Conservation (phyloP, 768 basidiomycete species). For the Multifurca ochricompacta region DNA sequence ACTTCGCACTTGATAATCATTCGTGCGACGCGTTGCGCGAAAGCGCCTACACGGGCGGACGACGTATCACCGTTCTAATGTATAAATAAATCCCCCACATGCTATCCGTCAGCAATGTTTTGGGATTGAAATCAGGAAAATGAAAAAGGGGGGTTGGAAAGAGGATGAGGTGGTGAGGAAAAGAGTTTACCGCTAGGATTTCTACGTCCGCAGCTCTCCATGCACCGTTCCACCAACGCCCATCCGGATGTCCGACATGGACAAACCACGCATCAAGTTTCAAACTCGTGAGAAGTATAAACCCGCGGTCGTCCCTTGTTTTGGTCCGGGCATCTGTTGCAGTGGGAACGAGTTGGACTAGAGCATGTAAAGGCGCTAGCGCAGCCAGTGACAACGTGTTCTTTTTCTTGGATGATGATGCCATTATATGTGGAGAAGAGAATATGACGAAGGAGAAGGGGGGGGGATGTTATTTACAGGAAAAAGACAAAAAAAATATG, state of each 20-base stretch:
- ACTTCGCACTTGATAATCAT: constrained; percentile 4
- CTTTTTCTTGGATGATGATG: background rate
- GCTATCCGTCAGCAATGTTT: background rate
- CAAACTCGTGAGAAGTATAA: constrained; percentile 6
- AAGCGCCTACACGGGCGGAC: background rate
- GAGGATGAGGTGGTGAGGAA: background rate
- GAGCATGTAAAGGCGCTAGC: constrained; percentile 9
- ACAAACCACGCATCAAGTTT: constrained; percentile 6
- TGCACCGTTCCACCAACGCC: constrained; percentile 14
- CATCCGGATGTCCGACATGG: constrained; percentile 9
- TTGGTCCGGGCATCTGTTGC: background rate
- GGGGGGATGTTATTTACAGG: constrained; percentile 1
- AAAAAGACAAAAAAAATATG: background rate
- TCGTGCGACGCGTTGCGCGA: constrained; percentile 8
- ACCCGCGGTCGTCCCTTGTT: background rate
- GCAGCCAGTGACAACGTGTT: constrained; percentile 1
- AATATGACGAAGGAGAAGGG: background rate
- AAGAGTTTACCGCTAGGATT: constrained; percentile 3
- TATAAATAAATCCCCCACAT: background rate
- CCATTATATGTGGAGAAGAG: background rate
- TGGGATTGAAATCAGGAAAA: too few relatives aligned
- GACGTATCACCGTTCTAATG: constrained; percentile 2
- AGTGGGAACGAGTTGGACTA: constrained; percentile 1
- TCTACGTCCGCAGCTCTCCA: constrained; percentile 8
- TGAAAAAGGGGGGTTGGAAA: background rate